Evolutionary conservation across 106 monocot species (phyloP), one percentile per base, ranked within the genome.

Genomic region (Dioscorea dumetorum): DNA sequence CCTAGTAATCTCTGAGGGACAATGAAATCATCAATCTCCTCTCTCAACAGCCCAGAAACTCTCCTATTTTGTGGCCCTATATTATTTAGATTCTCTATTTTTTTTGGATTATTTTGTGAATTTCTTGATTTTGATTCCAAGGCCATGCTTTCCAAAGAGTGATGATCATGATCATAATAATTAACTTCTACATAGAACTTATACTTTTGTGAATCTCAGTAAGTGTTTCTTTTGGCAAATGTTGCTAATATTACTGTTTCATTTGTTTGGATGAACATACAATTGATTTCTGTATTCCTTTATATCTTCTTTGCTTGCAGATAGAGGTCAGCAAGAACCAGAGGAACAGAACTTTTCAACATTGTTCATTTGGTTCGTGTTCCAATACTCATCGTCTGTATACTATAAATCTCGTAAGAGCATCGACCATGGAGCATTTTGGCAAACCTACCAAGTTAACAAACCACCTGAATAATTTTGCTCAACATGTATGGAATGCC

Each of bases 341-440:
- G n/a, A 67, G 19, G 57, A 15, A 68, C 2, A 48, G 32, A n/a
- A 4, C 50, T 7, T 14, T 61, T 63, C 49, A 62, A n/a, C 32
- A 48, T 20, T 60, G 20, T 52, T 23, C 49, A 19, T 5, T 51
- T 66, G 11, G 7, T 9, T 24, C 63, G 48, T 31, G 58, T 63
- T 64, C 72, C 35, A 12, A 63, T 58, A 2, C 20, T 31, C 71
- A 61, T 33, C 22, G 32, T 57, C 23, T 35, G 50, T 67, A 20
- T 12, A 33, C 24, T 12, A 56, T 28, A 59, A 33, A 32, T 51
- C 73, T 60, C 4, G 32, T 70, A 28, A 64, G 66, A 51, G 33
- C 61, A 63, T 22, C 58, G 69, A 34, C 63, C 54, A 58, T 33
- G 28, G 56, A 71, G 70, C 51, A 73, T 65, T 73, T 59, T 60